Evolutionary conservation across 345 rosid species (phyloP).

Genomic region (Murraya paniculata): DNA sequence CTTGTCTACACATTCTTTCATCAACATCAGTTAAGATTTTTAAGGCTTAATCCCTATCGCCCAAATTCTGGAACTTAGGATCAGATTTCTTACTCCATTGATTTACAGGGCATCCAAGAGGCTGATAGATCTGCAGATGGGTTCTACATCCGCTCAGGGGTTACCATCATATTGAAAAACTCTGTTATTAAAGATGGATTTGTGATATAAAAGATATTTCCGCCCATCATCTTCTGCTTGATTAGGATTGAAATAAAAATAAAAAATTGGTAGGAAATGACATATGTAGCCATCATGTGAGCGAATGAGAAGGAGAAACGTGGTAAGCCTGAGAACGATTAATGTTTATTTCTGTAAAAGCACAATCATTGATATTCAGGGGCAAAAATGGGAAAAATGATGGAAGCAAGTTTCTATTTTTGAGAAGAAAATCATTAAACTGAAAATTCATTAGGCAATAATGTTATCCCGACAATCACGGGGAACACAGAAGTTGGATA

Average conservation of each 20-base stretch:
- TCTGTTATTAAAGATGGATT: slow-evolving; percentile 59
- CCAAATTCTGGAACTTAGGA: not conserved
- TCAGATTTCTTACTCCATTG: slow-evolving; percentile 6
- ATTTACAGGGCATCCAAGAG: slow-evolving; percentile 76
- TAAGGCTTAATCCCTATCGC: not conserved
- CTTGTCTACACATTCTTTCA: not conserved
- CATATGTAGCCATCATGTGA: not conserved
- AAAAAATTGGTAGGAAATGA: not conserved
- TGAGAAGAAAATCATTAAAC: not conserved
- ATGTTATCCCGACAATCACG: not conserved
- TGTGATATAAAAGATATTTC: slow-evolving; percentile 45
- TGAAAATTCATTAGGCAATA: too few species aligned
- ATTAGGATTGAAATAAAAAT: slow-evolving; percentile 17
- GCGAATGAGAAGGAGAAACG: not conserved
- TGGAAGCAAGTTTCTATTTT: not conserved
- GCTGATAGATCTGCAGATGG: slow-evolving; percentile 86
- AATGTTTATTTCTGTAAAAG: not conserved
- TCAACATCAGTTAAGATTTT: not conserved
- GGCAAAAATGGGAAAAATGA: not conserved
- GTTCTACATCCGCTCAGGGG: slow-evolving; percentile 78
- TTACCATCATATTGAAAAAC: slow-evolving; percentile 62
- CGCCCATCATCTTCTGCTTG: slow-evolving; percentile 17
- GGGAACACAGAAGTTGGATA: not conserved
- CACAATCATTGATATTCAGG: not conserved
- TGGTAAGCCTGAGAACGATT: not conserved